phyloP scores from a whole-genome alignment of 2,329 filamentous ascomycete species.

The Aspergillus jensenii region DNA sequence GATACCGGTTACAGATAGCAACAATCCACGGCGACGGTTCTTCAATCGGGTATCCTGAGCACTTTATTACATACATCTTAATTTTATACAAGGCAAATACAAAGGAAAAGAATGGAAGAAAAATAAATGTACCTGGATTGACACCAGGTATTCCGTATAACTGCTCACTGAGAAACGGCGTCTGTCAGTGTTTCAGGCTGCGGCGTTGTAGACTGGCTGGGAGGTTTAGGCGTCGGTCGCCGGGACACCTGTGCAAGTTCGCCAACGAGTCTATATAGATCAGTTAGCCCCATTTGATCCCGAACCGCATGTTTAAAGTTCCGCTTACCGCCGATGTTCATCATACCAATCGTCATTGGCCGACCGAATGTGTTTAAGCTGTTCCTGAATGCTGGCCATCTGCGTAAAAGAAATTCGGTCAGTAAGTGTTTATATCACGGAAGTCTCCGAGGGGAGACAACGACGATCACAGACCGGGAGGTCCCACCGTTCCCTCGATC shows the following conservation, averaged over 20 bases:
- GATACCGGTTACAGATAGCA: constrained; percentile 10
- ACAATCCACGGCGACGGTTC: constrained; percentile 8
- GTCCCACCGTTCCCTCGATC: constrained; percentile 50
- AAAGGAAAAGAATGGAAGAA: constrained; percentile 17
- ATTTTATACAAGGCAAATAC: constrained; percentile 22
- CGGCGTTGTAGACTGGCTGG: constrained; percentile 31
- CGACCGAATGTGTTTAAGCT: constrained; percentile 47
- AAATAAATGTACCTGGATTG: not conserved
- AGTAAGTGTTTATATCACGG: constrained; percentile 11
- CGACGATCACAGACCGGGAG: constrained; percentile 39
- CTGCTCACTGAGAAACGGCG: constrained; percentile 11
- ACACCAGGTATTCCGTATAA: not conserved
- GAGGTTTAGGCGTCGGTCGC: constrained; percentile 28
- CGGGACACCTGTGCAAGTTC: constrained; percentile 38
- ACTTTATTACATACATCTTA: constrained; percentile 28
- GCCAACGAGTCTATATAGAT: constrained; percentile 36
- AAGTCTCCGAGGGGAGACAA: constrained; percentile 16
- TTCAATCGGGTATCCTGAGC: constrained; percentile 27
- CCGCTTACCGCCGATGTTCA: constrained; percentile 41
- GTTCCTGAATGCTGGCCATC: constrained; percentile 50
- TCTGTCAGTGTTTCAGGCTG: constrained; percentile 21
- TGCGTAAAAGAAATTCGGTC: constrained; percentile 25
- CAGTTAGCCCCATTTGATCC: not conserved
- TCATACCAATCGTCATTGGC: constrained; percentile 47
- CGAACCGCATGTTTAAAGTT: not conserved